Conservation (phyloP, 345 rosid genomes). For the Turritis glabra region DNA sequence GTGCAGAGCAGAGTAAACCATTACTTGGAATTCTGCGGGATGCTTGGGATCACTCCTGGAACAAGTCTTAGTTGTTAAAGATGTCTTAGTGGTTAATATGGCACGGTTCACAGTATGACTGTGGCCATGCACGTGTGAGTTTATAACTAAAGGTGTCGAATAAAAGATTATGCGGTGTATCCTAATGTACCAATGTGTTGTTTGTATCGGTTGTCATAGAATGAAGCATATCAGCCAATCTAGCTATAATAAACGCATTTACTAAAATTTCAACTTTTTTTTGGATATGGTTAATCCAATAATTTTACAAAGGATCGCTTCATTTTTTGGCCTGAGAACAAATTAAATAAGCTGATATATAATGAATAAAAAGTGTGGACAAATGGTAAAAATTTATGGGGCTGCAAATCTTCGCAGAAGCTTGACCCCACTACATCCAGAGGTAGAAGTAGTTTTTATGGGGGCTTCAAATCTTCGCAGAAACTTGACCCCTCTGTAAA, state of each 20-base stretch:
- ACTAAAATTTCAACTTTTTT: neutral
- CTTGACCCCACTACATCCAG: too few species aligned
- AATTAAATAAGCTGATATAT: neutral
- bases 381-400: neutral
- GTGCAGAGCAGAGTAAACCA: constrained; percentile 44
- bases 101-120: neutral
- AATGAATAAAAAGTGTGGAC: neutral
- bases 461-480: too few species aligned
- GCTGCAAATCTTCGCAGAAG: too few species aligned
- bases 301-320: neutral
- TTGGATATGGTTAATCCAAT: neutral
- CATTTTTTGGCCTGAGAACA: neutral
- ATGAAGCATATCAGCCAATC: constrained; percentile 2
- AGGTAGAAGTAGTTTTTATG: too few species aligned
- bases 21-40: constrained; percentile 44
- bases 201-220: constrained; percentile 20
- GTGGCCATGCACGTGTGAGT: constrained; percentile 24
- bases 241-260: constrained; percentile 8
- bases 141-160: constrained; percentile 9
- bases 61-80: constrained; percentile 41
- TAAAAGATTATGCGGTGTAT: constrained; percentile 27
- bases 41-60: constrained; percentile 42
- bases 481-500: too few species aligned
- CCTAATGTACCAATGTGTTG: constrained; percentile 2
- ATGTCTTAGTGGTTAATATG: neutral